Percentiles rank a stretch among this genome's conserved stretches.
These are phyloP conservation scores for Penicillium griseofulvum DNA, from an alignment of 2,329 filamentous ascomycete genomes.

Conservation along the genomic window DNA sequence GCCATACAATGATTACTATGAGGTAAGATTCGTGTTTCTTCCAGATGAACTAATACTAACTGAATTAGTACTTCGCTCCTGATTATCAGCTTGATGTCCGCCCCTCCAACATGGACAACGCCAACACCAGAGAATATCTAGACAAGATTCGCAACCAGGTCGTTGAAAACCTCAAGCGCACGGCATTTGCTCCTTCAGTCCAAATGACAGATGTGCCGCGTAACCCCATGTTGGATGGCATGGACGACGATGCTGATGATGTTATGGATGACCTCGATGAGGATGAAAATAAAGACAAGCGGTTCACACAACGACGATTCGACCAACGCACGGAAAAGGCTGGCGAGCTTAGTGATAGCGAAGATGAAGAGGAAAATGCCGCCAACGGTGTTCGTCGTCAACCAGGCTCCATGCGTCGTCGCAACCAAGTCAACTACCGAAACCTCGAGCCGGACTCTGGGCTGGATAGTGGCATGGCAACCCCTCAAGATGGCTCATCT, in stretches of 20 bases:
- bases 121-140: conserved; percentile 66
- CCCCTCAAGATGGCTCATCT: conserved; percentile 44
- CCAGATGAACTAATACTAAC: conserved; percentile 25
- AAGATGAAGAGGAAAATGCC: conserved; percentile 74
- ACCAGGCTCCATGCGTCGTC: conserved; percentile 47
- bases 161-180: conserved; percentile 64
- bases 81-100: conserved; percentile 69
- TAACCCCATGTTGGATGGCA: conserved; percentile 52
- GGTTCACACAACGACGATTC: conserved; percentile 77
- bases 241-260: conserved; percentile 65
- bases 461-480: conserved; percentile 52
- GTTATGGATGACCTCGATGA: conserved; percentile 71
- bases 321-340: conserved; percentile 74
- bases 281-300: conserved; percentile 79
- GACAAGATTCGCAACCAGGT: conserved; percentile 66
- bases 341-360: conserved; percentile 82
- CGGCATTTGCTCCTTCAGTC: conserved; percentile 61
- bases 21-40: conserved; percentile 43
- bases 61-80: conserved; percentile 62
- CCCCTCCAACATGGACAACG: conserved; percentile 70
- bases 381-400: conserved; percentile 69
- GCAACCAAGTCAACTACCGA: conserved; percentile 61
- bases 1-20: conserved; percentile 95
- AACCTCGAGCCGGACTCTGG: conserved; percentile 58
- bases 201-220: conserved; percentile 64